Evolutionary conservation across 331 rosid species (phyloP).

Genomic region (Arachis monticola): DNA sequence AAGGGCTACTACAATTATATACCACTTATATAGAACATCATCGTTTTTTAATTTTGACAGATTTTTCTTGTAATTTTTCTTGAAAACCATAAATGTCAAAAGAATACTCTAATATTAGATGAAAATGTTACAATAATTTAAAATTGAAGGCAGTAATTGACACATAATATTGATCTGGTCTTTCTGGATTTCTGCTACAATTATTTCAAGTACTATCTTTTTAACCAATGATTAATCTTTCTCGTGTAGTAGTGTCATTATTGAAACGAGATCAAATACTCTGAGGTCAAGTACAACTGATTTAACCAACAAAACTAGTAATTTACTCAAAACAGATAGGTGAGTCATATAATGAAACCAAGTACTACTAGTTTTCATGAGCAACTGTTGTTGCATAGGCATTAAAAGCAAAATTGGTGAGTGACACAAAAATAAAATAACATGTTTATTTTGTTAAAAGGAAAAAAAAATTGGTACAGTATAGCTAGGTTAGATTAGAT

Average conservation of each 20-base stretch:
- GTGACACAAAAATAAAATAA: not conserved
- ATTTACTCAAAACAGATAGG: no score
- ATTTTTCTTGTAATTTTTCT: not conserved
- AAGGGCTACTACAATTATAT: no score
- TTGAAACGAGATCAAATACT: not conserved
- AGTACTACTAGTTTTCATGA: not conserved
- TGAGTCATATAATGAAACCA: no score
- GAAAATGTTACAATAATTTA: not conserved
- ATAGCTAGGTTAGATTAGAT: slow-evolving; percentile 22
- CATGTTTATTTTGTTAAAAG: not conserved
- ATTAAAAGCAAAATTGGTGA: not conserved
- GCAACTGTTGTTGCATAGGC: not conserved
- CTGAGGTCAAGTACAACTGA: not conserved
- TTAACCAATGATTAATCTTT: not conserved
- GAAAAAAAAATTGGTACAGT: not conserved
- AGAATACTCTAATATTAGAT: slow-evolving; percentile 11
- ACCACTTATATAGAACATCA: not conserved
- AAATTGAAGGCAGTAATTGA: not conserved
- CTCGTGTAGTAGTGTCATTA: not conserved
- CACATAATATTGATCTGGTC: not conserved
- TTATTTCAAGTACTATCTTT: not conserved
- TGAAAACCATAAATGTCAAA: not conserved
- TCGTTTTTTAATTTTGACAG: not conserved
- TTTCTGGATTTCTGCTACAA: not conserved
- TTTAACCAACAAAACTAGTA: no score